Conservation (phyloP, 1,284 basidiomycete species). For the Pterula multifida region DNA sequence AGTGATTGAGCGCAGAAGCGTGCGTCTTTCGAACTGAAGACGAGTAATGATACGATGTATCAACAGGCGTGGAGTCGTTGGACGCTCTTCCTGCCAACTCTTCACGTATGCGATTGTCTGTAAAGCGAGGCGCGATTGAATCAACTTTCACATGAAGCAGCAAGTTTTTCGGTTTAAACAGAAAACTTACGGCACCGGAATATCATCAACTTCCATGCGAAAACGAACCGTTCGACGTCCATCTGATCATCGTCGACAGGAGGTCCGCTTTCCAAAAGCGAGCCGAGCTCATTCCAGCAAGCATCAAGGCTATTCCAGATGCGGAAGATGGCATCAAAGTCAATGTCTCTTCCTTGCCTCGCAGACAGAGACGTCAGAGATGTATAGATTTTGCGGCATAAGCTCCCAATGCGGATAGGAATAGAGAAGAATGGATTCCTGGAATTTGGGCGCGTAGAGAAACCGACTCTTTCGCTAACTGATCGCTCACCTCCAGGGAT, state of each 20-base stretch:
- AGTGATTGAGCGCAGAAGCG: neutral
- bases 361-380: constrained; percentile 62
- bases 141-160: neutral
- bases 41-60: neutral
- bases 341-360: constrained; percentile 35
- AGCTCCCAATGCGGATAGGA: constrained; percentile 56
- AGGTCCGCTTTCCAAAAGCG: constrained; percentile 31
- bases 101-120: neutral
- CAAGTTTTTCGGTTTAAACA: neutral
- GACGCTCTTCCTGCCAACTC: neutral
- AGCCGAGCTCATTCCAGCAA: constrained; percentile 74
- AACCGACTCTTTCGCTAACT: neutral
- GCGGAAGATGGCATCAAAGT: constrained; percentile 48
- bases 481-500: constrained; percentile 7
- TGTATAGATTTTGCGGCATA: constrained; percentile 66
- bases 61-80: neutral
- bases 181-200: constrained; percentile 22
- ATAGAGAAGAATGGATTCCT: constrained; percentile 31
- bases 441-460: neutral
- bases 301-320: constrained; percentile 74
- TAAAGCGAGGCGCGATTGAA: neutral
- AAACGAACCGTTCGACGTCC: constrained; percentile 51
- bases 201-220: constrained; percentile 40
- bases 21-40: neutral
- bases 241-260: constrained; percentile 31